Conservation (phyloP, 1,284 basidiomycete species). For the Pholiota adiposa region DNA sequence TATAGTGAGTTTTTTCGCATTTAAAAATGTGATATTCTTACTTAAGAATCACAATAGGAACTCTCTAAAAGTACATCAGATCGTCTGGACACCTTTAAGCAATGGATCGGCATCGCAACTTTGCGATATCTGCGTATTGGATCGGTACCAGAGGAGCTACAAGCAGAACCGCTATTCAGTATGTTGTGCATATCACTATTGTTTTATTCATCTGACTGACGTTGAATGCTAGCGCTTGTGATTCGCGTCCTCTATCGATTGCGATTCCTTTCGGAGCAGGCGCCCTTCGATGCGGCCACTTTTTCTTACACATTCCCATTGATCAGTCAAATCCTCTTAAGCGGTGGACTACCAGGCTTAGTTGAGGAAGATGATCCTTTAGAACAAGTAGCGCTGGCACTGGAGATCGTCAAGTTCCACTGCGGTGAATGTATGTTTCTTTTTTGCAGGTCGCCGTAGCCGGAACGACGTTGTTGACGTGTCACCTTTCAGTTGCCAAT, state of each 20-base stretch:
- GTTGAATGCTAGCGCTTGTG: constrained; percentile 61
- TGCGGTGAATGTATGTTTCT: constrained; percentile 75
- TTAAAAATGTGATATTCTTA: not conserved
- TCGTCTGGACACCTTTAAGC: constrained; percentile 67
- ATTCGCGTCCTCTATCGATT: constrained; percentile 89
- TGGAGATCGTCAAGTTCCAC: constrained; percentile 90
- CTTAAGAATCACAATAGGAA: constrained; percentile 42
- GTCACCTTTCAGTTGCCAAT: constrained; percentile 57
- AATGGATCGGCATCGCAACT: constrained; percentile 82
- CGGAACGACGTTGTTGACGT: not conserved
- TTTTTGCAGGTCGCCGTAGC: not conserved
- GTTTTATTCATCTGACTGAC: constrained; percentile 7
- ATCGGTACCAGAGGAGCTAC: constrained; percentile 75
- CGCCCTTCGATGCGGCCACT: constrained; percentile 84
- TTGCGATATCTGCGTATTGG: constrained; percentile 71
- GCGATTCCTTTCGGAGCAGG: constrained; percentile 81
- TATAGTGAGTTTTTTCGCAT: constrained; percentile 54
- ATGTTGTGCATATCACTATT: constrained; percentile 28
- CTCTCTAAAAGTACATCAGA: constrained; percentile 70
- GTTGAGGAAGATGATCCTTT: constrained; percentile 73
- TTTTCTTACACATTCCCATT: constrained; percentile 86
- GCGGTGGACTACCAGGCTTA: constrained; percentile 65
- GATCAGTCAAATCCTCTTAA: constrained; percentile 69
- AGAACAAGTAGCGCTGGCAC: constrained; percentile 86
- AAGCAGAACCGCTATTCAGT: constrained; percentile 76